Percentiles rank a stretch among this genome's conserved stretches.
Conservation (phyloP, 2,329 filamentous ascomycete genomes). For the Diaporthe ilicicola region DNA sequence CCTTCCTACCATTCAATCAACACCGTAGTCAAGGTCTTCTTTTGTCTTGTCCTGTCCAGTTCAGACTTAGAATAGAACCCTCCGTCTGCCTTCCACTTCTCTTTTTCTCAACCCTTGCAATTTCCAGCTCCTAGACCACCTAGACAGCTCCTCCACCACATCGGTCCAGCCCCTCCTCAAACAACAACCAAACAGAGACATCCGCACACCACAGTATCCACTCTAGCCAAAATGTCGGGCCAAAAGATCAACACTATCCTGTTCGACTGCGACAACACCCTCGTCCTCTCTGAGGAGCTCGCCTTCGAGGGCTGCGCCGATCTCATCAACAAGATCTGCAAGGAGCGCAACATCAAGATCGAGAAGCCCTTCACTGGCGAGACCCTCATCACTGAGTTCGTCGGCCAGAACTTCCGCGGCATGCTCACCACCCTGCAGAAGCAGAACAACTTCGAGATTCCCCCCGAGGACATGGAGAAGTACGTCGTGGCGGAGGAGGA, state of each 20-base stretch:
- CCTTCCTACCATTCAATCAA: not conserved
- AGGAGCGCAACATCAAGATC: constrained; percentile 61
- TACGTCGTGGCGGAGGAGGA: constrained; percentile 84
- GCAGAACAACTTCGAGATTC: constrained; percentile 78
- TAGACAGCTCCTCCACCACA: not conserved
- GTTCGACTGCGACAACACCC: constrained; percentile 89
- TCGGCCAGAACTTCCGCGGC: constrained; percentile 93
- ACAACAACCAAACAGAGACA: not conserved
- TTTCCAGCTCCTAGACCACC: constrained; percentile 3
- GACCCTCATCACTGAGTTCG: constrained; percentile 83
- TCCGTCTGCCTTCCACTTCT: constrained; percentile 6
- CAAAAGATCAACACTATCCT: constrained; percentile 73
- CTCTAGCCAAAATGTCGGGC: constrained; percentile 28
- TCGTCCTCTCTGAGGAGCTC: constrained; percentile 89
- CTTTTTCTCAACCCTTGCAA: not conserved
- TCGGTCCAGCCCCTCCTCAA: not conserved
- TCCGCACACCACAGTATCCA: not conserved
- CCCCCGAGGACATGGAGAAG: constrained; percentile 71
- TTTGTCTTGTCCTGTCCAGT: constrained; percentile 2
- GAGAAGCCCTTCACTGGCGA: constrained; percentile 77
- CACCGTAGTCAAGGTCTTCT: not conserved
- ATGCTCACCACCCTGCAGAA: constrained; percentile 83
- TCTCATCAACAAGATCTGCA: constrained; percentile 86
- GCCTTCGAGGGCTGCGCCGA: constrained; percentile 92
- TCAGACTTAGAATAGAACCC: constrained; percentile 22